Base-by-base conservation (phyloP, 208 protist genomes). In the Acanthamoeba triangularis region DNA sequence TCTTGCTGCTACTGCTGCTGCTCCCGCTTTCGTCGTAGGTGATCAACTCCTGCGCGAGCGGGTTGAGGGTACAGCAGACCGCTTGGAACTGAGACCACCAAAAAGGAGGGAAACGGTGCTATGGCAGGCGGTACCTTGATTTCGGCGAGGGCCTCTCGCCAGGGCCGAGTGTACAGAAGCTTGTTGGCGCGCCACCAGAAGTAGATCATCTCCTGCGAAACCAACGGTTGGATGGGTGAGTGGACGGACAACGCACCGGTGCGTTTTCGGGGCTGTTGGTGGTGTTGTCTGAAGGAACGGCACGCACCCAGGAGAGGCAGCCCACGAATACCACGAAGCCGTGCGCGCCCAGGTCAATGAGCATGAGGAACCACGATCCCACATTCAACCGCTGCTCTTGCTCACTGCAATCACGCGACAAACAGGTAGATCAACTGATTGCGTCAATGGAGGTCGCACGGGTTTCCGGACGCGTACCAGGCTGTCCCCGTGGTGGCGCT, bases 331-430 rank as follows among this genome's bases (percentile, higher is more conserved):
- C 52, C 7, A 88, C 80, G 49, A 88, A 88, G 30, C 80, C 80
- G 52, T 88, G 80, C 0, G n/a, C 44, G 30, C 80, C 52, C 30
- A 88, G 28, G 7, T 63, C 47, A 16, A 88, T 56, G 30, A 88
- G n/a, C 80, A 63, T 63, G 33, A 93, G 41, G 61, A 47, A 93
- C 87, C 87, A 93, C 59, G 87, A 25, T 33, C 87, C 87, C 0
- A 78, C 37, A 35, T 93, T 76, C 44, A 93, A 10, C 13, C 63
- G 56, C 3, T 37, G 11, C n/a, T 18, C 28, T 20, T 72, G 61
- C 59, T 41, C 59, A 59, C 87, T 88, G 80, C 28, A 3, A 2
- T 20, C 59, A 65, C 16, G 1, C 10, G 7, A 25, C 16, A 28
- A 72, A 28, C n/a, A 72, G 4, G 20, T n/a, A n/a, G 16, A 67